Conservation (phyloP, 129 eudicot species). For the Escallonia rubra region DNA sequence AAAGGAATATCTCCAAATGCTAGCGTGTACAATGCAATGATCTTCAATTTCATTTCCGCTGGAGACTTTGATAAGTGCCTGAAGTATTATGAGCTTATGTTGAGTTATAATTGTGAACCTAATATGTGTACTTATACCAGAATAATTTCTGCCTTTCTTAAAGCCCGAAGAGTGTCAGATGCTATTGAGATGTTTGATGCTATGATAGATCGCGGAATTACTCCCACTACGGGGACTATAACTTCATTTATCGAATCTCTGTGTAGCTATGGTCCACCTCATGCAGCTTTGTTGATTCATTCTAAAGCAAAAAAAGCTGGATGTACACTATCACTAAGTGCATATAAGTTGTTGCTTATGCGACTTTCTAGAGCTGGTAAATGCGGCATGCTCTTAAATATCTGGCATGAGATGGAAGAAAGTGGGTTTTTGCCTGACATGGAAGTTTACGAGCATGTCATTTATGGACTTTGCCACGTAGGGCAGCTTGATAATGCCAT, state of each 20-base stretch:
- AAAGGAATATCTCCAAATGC: slow-evolving; percentile 33
- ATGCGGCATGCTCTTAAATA: slow-evolving; percentile 73
- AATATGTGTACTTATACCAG: slow-evolving; percentile 53
- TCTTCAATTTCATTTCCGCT: slow-evolving; percentile 40
- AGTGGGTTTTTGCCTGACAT: slow-evolving; percentile 65
- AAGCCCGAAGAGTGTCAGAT: slow-evolving; percentile 70
- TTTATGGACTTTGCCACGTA: slow-evolving; percentile 76
- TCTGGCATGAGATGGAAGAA: slow-evolving; percentile 87
- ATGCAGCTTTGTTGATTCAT: slow-evolving; percentile 81
- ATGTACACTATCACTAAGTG: slow-evolving; percentile 52
- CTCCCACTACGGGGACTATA: slow-evolving; percentile 58
- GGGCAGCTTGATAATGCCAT: slow-evolving; percentile 83
- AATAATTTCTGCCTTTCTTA: slow-evolving; percentile 52
- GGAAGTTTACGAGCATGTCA: slow-evolving; percentile 67
- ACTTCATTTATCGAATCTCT: slow-evolving; percentile 55
- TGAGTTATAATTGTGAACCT: slow-evolving; percentile 43
- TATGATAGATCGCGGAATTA: slow-evolving; percentile 51
- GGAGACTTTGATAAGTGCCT: slow-evolving; percentile 59
- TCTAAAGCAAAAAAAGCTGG: slow-evolving; percentile 66
- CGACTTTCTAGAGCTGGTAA: slow-evolving; percentile 82
- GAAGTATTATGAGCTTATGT: slow-evolving; percentile 57
- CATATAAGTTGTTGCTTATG: slow-evolving; percentile 70
- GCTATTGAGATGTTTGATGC: slow-evolving; percentile 79
- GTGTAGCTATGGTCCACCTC: slow-evolving; percentile 88
- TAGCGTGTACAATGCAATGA: slow-evolving; percentile 66